phyloP scores from a whole-genome alignment of 1,284 basidiomycete species.

The Ustilago sp. region DNA sequence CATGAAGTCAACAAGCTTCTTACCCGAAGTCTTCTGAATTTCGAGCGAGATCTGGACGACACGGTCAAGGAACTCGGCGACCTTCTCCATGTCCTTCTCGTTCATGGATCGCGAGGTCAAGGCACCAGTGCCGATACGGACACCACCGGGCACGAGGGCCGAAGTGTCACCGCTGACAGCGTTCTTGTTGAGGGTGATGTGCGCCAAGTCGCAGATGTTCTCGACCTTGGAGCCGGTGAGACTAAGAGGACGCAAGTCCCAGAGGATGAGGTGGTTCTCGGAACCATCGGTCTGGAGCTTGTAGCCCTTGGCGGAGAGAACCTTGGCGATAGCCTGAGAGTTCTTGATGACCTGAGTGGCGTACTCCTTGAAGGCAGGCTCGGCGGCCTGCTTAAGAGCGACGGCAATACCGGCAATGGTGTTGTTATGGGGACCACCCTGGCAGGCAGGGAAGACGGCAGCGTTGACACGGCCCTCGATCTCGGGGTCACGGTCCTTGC shows the following conservation, averaged over 20 bases:
- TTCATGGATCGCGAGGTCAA: conserved; percentile 93
- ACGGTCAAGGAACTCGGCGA: conserved; percentile 80
- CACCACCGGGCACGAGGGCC: conserved; percentile 97
- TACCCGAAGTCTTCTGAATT: conserved; percentile 89
- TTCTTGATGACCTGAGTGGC: conserved; percentile 89
- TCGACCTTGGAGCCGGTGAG: conserved; percentile 98
- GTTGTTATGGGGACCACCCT: conserved; percentile 99
- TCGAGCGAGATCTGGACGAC: conserved; percentile 65
- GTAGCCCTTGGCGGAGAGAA: conserved; percentile 72
- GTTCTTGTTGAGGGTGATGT: conserved; percentile 85
- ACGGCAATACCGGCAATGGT: conserved; percentile 97
- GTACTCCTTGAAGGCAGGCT: conserved; percentile 91
- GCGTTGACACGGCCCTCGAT: conserved; percentile 96
- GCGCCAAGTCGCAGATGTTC: conserved; percentile 96
- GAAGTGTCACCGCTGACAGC: conserved; percentile 91
- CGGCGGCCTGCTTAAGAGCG: conserved; percentile 90
- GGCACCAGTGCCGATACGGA: conserved; percentile 94
- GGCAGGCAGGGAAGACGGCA: conserved; percentile 99
- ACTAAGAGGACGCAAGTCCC: conserved; percentile 95
- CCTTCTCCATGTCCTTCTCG: conserved; percentile 84
- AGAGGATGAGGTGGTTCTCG: conserved; percentile 97
- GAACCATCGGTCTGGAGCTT: conserved; percentile 96
- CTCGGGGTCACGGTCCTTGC: conserved; percentile 87
- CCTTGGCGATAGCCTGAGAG: conserved; percentile 65
- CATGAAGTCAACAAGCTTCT: conserved; percentile 94